These are phyloP conservation scores for Aspergillus fumigatus DNA, from an alignment of 2,329 filamentous ascomycete genomes.

Conservation along the genomic window DNA sequence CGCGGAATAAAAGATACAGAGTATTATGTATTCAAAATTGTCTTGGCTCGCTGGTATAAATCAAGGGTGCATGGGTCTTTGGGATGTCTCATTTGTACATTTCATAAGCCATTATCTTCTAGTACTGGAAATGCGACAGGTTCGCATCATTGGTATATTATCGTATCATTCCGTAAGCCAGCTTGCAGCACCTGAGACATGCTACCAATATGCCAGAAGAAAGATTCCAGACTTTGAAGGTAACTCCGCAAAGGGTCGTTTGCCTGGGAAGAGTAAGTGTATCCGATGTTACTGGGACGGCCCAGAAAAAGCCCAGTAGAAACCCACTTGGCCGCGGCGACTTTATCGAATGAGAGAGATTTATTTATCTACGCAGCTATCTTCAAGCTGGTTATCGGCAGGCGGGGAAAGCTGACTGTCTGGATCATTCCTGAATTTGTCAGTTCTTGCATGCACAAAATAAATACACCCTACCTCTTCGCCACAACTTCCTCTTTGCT, in stretches of 20 bases:
- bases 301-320: neutral
- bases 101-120: neutral
- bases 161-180: neutral
- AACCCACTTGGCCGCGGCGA: neutral
- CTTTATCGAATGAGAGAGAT: neutral
- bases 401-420: neutral
- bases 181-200: neutral
- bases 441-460: neutral
- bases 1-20: neutral
- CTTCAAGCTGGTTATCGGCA: neutral
- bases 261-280: conserved; percentile 30
- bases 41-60: neutral
- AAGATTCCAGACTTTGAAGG: neutral
- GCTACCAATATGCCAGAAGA: neutral
- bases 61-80: neutral
- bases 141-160: neutral
- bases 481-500: neutral
- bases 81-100: neutral
- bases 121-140: neutral
- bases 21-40: neutral
- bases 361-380: neutral
- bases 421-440: neutral
- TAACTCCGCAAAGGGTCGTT: neutral
- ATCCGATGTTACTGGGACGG: conserved; percentile 21
- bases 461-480: neutral